phyloP scores from a whole-genome alignment of 768 basidiomycete genomes.

The Lactarius trivialis region DNA sequence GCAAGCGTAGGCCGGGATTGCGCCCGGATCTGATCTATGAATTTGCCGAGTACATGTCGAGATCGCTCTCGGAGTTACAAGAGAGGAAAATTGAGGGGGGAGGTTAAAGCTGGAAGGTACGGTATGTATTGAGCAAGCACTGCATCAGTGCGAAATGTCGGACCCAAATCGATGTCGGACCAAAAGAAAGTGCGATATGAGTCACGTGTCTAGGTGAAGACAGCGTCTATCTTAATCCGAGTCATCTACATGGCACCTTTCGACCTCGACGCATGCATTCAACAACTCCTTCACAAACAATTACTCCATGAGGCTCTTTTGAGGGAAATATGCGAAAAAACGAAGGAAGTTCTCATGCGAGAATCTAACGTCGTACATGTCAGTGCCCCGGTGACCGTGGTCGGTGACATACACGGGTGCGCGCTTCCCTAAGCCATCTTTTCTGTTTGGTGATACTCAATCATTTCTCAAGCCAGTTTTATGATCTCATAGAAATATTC shows the following conservation, averaged over 20 bases:
- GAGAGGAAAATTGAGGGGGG: conserved; percentile 1
- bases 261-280: conserved; percentile 95
- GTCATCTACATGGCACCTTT: conserved; percentile 49
- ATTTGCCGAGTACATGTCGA: conserved; percentile 7
- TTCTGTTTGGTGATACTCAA: conserved; percentile 31
- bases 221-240: no score
- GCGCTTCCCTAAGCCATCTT: conserved; percentile 28
- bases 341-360: conserved; percentile 97
- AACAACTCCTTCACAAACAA: conserved; percentile 84
- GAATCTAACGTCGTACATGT: conserved; percentile 99
- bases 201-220: no score
- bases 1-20: background rate
- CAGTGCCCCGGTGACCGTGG: conserved; percentile 93
- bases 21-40: background rate
- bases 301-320: conserved; percentile 90
- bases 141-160: conserved; percentile 17
- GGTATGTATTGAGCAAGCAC: background rate
- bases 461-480: conserved; percentile 77
- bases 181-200: no score
- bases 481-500: conserved; percentile 98
- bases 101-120: background rate
- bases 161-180: no score
- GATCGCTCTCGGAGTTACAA: background rate
- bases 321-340: conserved; percentile 99
- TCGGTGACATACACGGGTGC: conserved; percentile 98